Conservation (phyloP, 352 stramenopile genomes). For the Phytophthora chlamydospora region DNA sequence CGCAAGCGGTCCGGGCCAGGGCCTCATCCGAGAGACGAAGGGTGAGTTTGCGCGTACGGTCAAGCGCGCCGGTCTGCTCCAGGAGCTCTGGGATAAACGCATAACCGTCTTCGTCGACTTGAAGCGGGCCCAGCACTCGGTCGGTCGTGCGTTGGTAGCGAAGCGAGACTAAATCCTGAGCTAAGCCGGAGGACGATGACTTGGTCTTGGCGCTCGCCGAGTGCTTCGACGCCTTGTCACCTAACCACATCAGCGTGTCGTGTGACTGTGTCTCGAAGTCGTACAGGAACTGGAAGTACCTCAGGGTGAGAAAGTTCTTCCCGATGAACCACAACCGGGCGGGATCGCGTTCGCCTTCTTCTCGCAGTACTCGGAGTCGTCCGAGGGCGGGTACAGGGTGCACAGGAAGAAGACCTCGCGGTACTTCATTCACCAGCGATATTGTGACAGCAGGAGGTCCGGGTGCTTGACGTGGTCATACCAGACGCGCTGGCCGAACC, state of each 20-base stretch:
- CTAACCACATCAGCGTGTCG: slow-evolving; percentile 6
- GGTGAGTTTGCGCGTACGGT: too few relatives aligned
- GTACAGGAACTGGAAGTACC: neutral
- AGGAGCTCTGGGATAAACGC: neutral
- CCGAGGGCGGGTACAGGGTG: neutral
- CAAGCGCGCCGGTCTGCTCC: neutral
- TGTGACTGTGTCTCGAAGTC: neutral
- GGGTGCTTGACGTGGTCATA: neutral
- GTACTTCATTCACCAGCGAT: neutral
- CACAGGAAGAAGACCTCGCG: neutral
- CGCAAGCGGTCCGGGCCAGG: neutral
- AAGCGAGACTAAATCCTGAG: neutral
- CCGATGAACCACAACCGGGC: too few relatives aligned
- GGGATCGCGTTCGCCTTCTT: neutral
- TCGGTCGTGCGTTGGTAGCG: neutral
- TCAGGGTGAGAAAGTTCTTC: too few relatives aligned
- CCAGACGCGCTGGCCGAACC: neutral
- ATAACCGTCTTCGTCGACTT: slow-evolving; percentile 2
- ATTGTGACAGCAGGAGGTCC: neutral
- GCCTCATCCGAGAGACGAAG: neutral
- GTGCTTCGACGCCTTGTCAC: slow-evolving; percentile 1
- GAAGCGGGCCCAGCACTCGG: neutral
- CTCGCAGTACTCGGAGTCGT: neutral
- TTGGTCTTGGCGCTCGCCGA: neutral
- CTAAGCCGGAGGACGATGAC: too few relatives aligned